Percentiles rank a stretch among this genome's conserved stretches.
Evolutionary conservation across 2,329 filamentous ascomycete species (phyloP).

Genomic region (Chaetomiaceae sp.): DNA sequence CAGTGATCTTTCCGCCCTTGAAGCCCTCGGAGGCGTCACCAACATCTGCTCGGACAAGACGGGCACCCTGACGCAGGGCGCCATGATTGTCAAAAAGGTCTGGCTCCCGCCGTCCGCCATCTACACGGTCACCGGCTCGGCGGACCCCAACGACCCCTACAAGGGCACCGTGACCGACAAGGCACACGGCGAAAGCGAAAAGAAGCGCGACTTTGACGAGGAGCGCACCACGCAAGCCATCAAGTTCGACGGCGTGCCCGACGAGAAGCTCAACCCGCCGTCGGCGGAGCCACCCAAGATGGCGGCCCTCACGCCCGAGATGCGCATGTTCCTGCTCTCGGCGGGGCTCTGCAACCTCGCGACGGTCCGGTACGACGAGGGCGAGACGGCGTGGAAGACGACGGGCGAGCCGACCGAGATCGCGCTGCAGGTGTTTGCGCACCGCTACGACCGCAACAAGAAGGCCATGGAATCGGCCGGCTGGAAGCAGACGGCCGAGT

Average conservation of each 20-base stretch:
- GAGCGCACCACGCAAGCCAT: constrained; percentile 56
- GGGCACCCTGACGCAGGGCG: constrained; percentile 62
- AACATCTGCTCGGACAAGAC: constrained; percentile 73
- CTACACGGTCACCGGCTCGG: constrained; percentile 57
- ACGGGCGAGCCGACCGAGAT: constrained; percentile 71
- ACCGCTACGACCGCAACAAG: constrained; percentile 59
- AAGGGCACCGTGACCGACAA: constrained; percentile 44
- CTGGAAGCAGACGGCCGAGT: constrained; percentile 65
- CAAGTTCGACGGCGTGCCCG: constrained; percentile 56
- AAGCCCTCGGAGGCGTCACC: constrained; percentile 65
- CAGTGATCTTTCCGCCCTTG: constrained; percentile 58
- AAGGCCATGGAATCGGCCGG: constrained; percentile 45
- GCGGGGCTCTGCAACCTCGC: constrained; percentile 62
- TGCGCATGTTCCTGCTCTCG: constrained; percentile 49
- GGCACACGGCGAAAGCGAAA: constrained; percentile 25
- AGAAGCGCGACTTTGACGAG: constrained; percentile 51
- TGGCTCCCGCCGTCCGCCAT: constrained; percentile 56
- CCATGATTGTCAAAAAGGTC: constrained; percentile 64
- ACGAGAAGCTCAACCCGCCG: constrained; percentile 45
- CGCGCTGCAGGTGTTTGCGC: constrained; percentile 69
- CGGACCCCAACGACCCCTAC: constrained; percentile 57
- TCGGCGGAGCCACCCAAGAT: constrained; percentile 34
- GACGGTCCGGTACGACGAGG: constrained; percentile 52
- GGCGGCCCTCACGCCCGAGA: constrained; percentile 44
- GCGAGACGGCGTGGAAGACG: constrained; percentile 58